Evolutionary conservation across 75 land plant species (phyloP).

Genomic region (Picea glauca): DNA sequence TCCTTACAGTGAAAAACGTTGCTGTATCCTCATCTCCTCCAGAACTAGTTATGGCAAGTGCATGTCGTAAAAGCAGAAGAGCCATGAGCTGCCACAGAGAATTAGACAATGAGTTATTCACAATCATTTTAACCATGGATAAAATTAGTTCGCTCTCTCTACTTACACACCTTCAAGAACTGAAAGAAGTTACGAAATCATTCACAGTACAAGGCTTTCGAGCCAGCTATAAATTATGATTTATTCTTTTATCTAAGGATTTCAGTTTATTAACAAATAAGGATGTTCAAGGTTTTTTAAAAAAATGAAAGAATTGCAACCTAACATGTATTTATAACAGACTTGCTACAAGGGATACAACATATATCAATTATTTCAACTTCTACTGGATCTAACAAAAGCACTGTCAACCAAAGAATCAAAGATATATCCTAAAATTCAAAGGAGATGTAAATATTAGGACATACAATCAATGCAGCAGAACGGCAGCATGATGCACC

Average conservation of each 20-base stretch:
- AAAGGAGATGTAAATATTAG: too few relatives aligned
- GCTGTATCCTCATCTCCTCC: constrained; percentile 26
- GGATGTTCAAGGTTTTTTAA: too few relatives aligned
- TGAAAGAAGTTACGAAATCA: not conserved
- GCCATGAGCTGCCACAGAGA: constrained; percentile 18
- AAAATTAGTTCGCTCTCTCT: not conserved
- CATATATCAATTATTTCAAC: too few relatives aligned
- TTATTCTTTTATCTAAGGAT: too few relatives aligned
- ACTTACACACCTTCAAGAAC: not conserved
- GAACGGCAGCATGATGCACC: constrained; percentile 63
- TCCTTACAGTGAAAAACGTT: constrained; percentile 34
- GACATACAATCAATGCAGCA: constrained; percentile 67
- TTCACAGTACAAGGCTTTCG: not conserved
- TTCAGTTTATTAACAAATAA: too few relatives aligned
- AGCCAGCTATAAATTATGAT: too few relatives aligned
- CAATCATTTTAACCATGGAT: not conserved
- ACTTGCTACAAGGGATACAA: too few relatives aligned
- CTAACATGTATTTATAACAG: too few relatives aligned
- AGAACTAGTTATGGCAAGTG: constrained; percentile 12
- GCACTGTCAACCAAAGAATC: not conserved
- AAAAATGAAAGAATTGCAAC: too few relatives aligned
- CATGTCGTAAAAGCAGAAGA: constrained; percentile 17
- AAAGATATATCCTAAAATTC: not conserved
- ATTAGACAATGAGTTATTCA: not conserved
- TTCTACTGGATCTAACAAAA: too few relatives aligned